These are phyloP conservation scores for Actinomortierella wolfii DNA, from an alignment of 371 early-diverging fungal genomes.

Conservation along the genomic window DNA sequence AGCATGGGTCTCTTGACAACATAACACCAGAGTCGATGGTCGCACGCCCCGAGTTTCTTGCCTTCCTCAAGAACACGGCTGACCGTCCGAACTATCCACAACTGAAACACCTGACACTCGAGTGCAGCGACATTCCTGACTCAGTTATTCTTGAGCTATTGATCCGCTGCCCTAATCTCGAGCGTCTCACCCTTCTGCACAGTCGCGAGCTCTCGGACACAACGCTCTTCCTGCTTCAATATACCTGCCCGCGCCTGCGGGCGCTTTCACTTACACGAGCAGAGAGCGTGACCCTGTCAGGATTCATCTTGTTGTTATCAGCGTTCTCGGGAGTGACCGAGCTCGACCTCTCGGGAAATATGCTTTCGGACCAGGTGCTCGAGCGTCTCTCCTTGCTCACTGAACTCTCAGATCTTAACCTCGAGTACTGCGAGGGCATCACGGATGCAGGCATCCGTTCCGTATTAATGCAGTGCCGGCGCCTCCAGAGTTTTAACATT, in stretches of 20 bases:
- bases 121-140: conserved; percentile 40
- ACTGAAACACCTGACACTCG: conserved; percentile 26
- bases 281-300: conserved; percentile 9
- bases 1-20: no score
- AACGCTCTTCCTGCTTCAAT: conserved; percentile 10
- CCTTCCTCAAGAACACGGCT: no score
- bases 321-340: conserved; percentile 15
- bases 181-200: conserved; percentile 19
- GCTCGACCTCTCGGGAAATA: conserved; percentile 17
- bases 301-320: conserved; percentile 16
- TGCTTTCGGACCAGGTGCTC: conserved; percentile 23
- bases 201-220: conserved; percentile 30
- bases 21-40: no score
- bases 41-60: no score
- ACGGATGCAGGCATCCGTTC: conserved; percentile 31
- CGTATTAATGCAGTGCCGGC: conserved; percentile 15
- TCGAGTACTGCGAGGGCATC: conserved; percentile 24
- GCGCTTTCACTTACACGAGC: conserved; percentile 21
- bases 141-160: conserved; percentile 30
- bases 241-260: conserved; percentile 20
- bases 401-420: conserved; percentile 15
- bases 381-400: no score
- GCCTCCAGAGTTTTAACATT: conserved; percentile 13
- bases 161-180: conserved; percentile 20
- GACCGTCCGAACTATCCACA: no score